Evolutionary conservation across 768 basidiomycete genomes (phyloP).

Genomic region (Stropharia rugosoannulata): DNA sequence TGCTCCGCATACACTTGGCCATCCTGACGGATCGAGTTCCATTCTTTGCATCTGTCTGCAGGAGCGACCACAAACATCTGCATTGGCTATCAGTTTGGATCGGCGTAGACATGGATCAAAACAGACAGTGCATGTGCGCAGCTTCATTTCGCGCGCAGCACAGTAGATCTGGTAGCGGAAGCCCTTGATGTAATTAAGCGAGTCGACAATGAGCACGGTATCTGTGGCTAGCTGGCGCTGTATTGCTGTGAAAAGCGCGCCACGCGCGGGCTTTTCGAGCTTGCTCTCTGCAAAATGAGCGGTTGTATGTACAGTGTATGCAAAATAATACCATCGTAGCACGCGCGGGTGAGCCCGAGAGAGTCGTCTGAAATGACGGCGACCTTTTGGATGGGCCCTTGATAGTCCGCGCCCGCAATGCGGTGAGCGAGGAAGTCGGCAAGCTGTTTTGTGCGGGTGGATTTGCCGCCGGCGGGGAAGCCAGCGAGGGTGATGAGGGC

Average conservation of each 20-base stretch:
- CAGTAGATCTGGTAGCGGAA: constrained; percentile 99
- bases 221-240: constrained; percentile 71
- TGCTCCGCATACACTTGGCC: constrained; percentile 56
- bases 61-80: constrained; percentile 78
- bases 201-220: constrained; percentile 86
- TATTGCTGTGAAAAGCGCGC: constrained; percentile 77
- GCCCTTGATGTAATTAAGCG: constrained; percentile 97
- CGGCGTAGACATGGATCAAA: neutral
- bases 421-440: constrained; percentile 51
- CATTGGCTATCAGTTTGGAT: constrained; percentile 8
- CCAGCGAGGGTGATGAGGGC: constrained; percentile 91
- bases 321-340: constrained; percentile 66
- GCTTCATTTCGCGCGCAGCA: constrained; percentile 83
- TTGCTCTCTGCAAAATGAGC: constrained; percentile 52
- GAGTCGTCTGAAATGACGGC: constrained; percentile 72
- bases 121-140: constrained; percentile 85
- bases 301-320: neutral
- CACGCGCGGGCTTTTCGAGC: constrained; percentile 88
- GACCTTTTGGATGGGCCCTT: constrained; percentile 46
- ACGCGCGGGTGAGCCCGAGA: constrained; percentile 60
- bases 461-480: constrained; percentile 87
- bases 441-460: constrained; percentile 68
- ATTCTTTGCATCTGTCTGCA: constrained; percentile 70
- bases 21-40: constrained; percentile 61
- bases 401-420: constrained; percentile 47